phyloP scores from a whole-genome alignment of 2,329 filamentous ascomycete species.

The Paecilomyces formosus region DNA sequence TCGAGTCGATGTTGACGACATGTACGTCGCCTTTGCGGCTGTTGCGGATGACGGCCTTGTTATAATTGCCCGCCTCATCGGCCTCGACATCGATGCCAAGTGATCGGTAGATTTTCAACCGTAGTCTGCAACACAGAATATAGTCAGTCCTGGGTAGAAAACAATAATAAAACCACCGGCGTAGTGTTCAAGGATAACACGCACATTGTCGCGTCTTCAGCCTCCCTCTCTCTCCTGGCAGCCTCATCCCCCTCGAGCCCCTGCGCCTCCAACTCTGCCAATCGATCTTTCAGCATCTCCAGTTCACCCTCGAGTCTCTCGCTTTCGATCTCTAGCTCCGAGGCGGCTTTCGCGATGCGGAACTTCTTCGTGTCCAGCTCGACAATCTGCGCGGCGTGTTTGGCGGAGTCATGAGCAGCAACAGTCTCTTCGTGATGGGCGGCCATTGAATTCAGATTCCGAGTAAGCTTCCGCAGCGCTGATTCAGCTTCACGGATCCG shows the following conservation, averaged over 20 bases:
- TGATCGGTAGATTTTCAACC: slow-evolving; percentile 83
- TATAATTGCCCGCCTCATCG: slow-evolving; percentile 71
- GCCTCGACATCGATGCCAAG: slow-evolving; percentile 87
- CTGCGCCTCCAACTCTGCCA: slow-evolving; percentile 79
- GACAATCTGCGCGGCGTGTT: slow-evolving; percentile 77
- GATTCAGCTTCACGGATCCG: slow-evolving; percentile 64
- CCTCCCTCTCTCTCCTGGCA: slow-evolving; percentile 44
- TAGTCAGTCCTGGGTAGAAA: background rate
- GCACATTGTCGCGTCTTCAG: slow-evolving; percentile 43
- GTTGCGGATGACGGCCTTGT: slow-evolving; percentile 77
- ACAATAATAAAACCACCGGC: background rate
- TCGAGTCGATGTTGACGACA: slow-evolving; percentile 87
- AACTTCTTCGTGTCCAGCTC: slow-evolving; percentile 91
- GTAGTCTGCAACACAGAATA: slow-evolving; percentile 46
- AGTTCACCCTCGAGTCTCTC: slow-evolving; percentile 78
- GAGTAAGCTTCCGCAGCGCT: slow-evolving; percentile 63
- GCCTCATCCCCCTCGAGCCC: slow-evolving; percentile 66
- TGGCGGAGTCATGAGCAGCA: slow-evolving; percentile 64
- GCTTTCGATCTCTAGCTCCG: slow-evolving; percentile 87
- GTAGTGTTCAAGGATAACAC: slow-evolving; percentile 2
- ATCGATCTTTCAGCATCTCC: slow-evolving; percentile 62
- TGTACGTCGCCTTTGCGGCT: slow-evolving; percentile 84
- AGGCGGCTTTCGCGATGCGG: slow-evolving; percentile 82
- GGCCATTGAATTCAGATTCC: slow-evolving; percentile 66
- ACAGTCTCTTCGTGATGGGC: slow-evolving; percentile 72